Evolutionary conservation across 768 basidiomycete genomes (phyloP), one percentile per base, ranked within the genome.

Genomic region (Phylloporus sp.): DNA sequence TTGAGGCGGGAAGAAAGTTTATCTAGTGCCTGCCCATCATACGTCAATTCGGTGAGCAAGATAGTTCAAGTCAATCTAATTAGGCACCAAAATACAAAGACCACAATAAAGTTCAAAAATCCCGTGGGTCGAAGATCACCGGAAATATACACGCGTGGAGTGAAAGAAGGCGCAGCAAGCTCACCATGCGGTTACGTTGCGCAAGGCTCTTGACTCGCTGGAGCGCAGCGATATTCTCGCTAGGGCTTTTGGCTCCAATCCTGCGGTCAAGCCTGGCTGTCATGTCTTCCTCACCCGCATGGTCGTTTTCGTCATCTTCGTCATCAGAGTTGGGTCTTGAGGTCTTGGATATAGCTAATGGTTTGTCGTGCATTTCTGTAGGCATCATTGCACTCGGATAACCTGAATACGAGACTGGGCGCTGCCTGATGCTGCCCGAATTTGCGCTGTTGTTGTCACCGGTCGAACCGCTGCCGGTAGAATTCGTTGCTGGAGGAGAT

Each of bases 401-500:
- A 41, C 52, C 41, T 20, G 61, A 52, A 49, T 60, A 57, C 32
- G 70, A 58, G 31, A 51, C 42, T 36, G 66, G 60, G 33, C 62
- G 69, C 41, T 60, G 60, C 52, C 72, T 69, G 49, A 70, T 47
- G 56, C 70, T 71, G 50, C 71, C 72, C 42, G 67, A 64, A 49
- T 62, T 63, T 6, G 64, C 67, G 49, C 72, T 76, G 42, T 65
- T 70, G 37, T 75, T 75, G 66, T 82, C 82, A 34, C 81, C 82
- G 5, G 79, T 81, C 56, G 85, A 86, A 29, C 85, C 84, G 63
- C 86, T 88, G 27, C 84, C 86, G 2, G 86, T 89, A 10, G 87
- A 90, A 60, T 89, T 90, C 17, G 89, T 87, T 22, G 86, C 87
- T 34, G 89, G 89, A 1, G 89, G 89, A 20, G 86, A 89, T 2